Base-by-base conservation (phyloP, 1,139 yeast species). In the Hemisphaericaspora xylanilytica region DNA sequence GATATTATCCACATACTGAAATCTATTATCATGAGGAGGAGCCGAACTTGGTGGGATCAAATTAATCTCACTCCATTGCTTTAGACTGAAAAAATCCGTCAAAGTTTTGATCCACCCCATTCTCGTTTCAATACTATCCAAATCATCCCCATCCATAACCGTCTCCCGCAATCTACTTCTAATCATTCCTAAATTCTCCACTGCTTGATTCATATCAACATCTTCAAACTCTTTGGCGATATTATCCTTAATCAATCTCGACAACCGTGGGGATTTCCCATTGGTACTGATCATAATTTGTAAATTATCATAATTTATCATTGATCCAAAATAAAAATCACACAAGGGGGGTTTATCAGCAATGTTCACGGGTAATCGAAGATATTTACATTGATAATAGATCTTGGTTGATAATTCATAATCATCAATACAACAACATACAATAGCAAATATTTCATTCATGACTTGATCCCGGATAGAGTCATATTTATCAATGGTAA, bases 281-380 rank as follows among this genome's bases (percentile, higher is more conserved):
- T 85, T 85, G 15, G 95, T 85, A 25, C 88, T 80, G 8, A 87
- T 83, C 89, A 87, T 83, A 25, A 87, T 75, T 55, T 85, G 95
- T 36, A 87, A 64, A 18, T 81, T 80, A n/a, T 89, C 95, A 45
- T 78, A 78, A 52, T 85, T 75, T 55, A 80, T 80, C 70, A 84
- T 81, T 20, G 90, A 78, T 1, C 95, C 95, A 59, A 86, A 87
- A 63, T 85, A 87, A 58, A 85, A 87, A 58, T 87, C 96, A 63
- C 96, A 87, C 45, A 81, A 64, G 12, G 78, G 75, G 2, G 95
- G 95, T 46, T 85, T 85, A 57, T 87, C 96, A 2, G 95, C 95
- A 32, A 86, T 83, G 56, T 87, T 87, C 26, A 85, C 89, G 13
- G 87, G 86, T 37, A 86, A 59, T 12, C 79, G 63, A 9, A 67